These are phyloP conservation scores for Kwoniella mangroviensis DNA, from an alignment of 768 basidiomycete genomes.

Conservation along the genomic window DNA sequence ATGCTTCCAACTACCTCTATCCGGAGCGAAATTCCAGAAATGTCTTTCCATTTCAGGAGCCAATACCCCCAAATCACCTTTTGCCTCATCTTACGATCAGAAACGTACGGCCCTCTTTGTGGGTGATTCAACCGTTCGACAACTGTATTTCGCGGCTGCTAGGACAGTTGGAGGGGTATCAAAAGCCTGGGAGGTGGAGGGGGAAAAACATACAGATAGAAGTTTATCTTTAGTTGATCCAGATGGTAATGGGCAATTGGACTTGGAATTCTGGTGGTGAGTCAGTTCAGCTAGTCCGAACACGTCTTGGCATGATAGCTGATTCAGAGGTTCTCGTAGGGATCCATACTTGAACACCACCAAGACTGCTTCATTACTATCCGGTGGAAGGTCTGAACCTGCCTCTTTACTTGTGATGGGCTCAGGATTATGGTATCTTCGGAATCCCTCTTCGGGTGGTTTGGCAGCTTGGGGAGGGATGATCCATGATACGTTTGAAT, in stretches of 20 bases:
- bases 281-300: constrained; percentile 33
- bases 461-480: constrained; percentile 76
- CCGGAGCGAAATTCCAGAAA: constrained; percentile 15
- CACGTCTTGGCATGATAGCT: constrained; percentile 5
- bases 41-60: constrained; percentile 28
- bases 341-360: constrained; percentile 85
- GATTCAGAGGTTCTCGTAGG: constrained; percentile 58
- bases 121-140: constrained; percentile 82
- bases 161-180: constrained; percentile 66
- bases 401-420: constrained; percentile 79
- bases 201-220: constrained; percentile 70
- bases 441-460: constrained; percentile 75
- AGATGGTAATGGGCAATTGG: constrained; percentile 28
- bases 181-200: constrained; percentile 62
- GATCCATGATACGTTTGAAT: constrained; percentile 69
- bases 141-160: constrained; percentile 76
- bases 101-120: constrained; percentile 70
- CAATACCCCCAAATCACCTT: constrained; percentile 25
- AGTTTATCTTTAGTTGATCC: constrained; percentile 33
- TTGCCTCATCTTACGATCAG: constrained; percentile 47
- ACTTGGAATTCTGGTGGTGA: constrained; percentile 55
- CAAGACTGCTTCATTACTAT: constrained; percentile 62
- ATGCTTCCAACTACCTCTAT: constrained; percentile 26
- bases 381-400: constrained; percentile 39
- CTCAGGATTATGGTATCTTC: constrained; percentile 86